phyloP scores from a whole-genome alignment of 306 rosid genomes.

The Castanea sativa region DNA sequence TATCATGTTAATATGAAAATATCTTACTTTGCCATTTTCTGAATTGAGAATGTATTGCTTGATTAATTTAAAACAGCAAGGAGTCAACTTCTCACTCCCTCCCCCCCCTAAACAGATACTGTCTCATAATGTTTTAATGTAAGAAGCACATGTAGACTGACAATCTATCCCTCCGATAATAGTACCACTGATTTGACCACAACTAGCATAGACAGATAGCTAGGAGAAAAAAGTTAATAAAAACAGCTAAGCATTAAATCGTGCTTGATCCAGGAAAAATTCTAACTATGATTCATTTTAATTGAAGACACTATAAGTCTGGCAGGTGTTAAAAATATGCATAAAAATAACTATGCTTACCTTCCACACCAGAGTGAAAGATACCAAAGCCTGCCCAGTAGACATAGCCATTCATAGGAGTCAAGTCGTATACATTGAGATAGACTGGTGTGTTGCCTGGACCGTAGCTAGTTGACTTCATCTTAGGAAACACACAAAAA shows the following conservation, averaged over 20 bases:
- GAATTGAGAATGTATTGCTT: background rate
- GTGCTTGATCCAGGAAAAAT: background rate
- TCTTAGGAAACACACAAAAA: conserved; percentile 71
- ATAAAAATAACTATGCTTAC: conserved; percentile 33
- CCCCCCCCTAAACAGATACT: background rate
- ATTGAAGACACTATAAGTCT: background rate
- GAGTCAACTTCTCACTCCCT: background rate
- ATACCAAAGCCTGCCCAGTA: conserved; percentile 97
- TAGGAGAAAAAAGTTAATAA: background rate
- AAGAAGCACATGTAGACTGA: background rate
- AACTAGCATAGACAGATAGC: background rate
- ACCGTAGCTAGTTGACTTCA: conserved; percentile 55
- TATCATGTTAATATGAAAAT: too few relatives aligned
- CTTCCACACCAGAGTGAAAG: conserved; percentile 98
- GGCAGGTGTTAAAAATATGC: background rate
- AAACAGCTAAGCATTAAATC: background rate
- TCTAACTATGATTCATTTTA: background rate
- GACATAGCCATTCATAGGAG: conserved; percentile 91
- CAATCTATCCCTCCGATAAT: background rate
- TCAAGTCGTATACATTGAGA: conserved; percentile 92
- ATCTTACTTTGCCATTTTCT: too few relatives aligned
- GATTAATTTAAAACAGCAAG: background rate
- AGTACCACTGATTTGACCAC: background rate
- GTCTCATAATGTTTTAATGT: background rate
- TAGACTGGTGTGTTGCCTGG: conserved; percentile 75